These are phyloP conservation scores for Ceratobasidium sp. DNA, from an alignment of 1,284 basidiomycete species.

Conservation along the genomic window DNA sequence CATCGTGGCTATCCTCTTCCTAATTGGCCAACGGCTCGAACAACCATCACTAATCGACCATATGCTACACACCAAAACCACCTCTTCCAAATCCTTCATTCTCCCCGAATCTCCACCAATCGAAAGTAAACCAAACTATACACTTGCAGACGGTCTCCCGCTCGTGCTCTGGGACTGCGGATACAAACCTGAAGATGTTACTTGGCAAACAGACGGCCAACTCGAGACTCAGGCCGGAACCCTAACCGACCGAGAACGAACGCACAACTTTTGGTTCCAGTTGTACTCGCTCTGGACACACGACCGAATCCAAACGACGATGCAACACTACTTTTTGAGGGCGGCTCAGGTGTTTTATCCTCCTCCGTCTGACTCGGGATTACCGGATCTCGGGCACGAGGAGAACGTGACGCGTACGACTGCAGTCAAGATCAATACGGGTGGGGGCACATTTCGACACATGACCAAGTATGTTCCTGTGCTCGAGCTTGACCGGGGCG, in stretches of 20 bases:
- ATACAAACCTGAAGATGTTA: constrained; percentile 70
- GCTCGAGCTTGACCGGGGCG: constrained; percentile 68
- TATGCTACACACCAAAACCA: constrained; percentile 72
- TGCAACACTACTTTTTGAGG: constrained; percentile 37
- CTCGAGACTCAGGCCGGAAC: constrained; percentile 44
- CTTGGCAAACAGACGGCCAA: constrained; percentile 74
- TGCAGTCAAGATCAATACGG: constrained; percentile 13
- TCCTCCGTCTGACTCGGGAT: neutral
- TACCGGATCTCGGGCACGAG: neutral
- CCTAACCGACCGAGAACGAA: constrained; percentile 57
- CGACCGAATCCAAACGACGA: constrained; percentile 58
- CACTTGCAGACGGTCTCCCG: constrained; percentile 91
- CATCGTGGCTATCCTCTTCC: constrained; percentile 92
- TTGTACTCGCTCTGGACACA: constrained; percentile 37
- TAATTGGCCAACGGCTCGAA: constrained; percentile 87
- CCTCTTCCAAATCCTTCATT: constrained; percentile 45
- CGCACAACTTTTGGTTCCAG: constrained; percentile 57
- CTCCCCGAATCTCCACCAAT: constrained; percentile 49
- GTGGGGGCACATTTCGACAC: constrained; percentile 52
- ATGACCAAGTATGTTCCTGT: constrained; percentile 71
- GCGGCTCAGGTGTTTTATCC: constrained; percentile 38
- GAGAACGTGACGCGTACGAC: neutral
- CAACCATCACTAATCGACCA: constrained; percentile 71
- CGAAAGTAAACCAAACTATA: constrained; percentile 83
- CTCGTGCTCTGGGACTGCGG: constrained; percentile 93